Evolutionary conservation across 495 filamentous ascomycete species (phyloP).

Genomic region (Neurospora sp.): DNA sequence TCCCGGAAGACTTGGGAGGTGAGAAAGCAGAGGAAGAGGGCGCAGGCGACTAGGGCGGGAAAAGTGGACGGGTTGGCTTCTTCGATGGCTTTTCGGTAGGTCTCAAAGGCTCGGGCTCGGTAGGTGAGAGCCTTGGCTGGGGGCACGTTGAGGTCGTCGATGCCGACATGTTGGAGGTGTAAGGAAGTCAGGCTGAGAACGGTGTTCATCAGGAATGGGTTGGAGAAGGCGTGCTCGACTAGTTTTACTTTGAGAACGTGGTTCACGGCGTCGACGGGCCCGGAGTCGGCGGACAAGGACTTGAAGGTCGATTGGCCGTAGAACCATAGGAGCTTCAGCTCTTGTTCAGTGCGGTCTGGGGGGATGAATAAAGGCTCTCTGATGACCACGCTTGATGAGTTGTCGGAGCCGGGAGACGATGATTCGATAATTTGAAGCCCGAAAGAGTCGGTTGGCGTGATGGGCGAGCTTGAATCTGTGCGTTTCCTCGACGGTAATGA

Average conservation of each 20-base stretch:
- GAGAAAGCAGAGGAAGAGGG: conserved; percentile 32
- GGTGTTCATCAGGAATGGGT: conserved; percentile 41
- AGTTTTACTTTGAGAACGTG: conserved; percentile 31
- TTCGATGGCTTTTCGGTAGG: conserved; percentile 36
- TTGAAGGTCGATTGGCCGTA: conserved; percentile 27
- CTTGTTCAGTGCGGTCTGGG: conserved; percentile 14
- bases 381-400: conserved; percentile 6
- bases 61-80: conserved; percentile 25
- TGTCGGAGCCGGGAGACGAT: conserved; percentile 7
- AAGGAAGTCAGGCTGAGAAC: conserved; percentile 37
- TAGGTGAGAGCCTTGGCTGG: conserved; percentile 21
- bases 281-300: conserved; percentile 27
- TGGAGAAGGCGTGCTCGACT: conserved; percentile 35
- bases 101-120: conserved; percentile 30
- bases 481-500: conserved; percentile 3
- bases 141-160: conserved; percentile 9
- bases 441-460: neutral
- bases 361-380: conserved; percentile 30
- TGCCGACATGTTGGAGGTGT: conserved; percentile 27
- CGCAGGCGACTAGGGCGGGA: conserved; percentile 30
- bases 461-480: neutral
- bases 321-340: conserved; percentile 36
- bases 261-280: conserved; percentile 20
- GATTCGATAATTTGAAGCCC: neutral
- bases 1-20: conserved; percentile 34